Evolutionary conservation across 2,329 filamentous ascomycete species (phyloP).

Genomic region (Cladosporium halotolerans): DNA sequence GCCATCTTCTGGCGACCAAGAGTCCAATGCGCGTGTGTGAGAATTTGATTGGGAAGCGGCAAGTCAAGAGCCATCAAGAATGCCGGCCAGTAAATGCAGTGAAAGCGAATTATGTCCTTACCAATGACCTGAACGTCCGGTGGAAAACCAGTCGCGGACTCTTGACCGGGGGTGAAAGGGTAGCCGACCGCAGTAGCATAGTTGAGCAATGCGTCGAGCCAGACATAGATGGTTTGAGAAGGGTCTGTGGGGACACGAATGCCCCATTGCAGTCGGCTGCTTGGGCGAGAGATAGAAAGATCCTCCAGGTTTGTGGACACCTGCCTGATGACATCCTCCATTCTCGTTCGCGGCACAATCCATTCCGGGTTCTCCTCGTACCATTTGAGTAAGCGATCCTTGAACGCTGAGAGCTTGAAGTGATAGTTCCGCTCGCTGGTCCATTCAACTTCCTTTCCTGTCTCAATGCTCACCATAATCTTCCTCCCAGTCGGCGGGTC

Average conservation of each 20-base stretch:
- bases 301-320: conserved; percentile 76
- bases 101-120: conserved; percentile 94
- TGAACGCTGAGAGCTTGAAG: conserved; percentile 80
- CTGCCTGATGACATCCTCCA: conserved; percentile 71
- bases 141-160: conserved; percentile 68
- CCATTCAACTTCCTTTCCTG: conserved; percentile 91
- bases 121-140: conserved; percentile 88
- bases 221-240: conserved; percentile 91
- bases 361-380: conserved; percentile 73
- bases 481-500: conserved; percentile 77
- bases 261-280: conserved; percentile 75
- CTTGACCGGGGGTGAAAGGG: conserved; percentile 64
- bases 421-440: conserved; percentile 90
- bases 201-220: conserved; percentile 93
- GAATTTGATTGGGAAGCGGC: conserved; percentile 68
- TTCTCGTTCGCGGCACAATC: conserved; percentile 65
- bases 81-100: conserved; percentile 97
- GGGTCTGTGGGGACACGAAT: conserved; percentile 79
- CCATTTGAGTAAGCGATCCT: conserved; percentile 69
- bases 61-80: conserved; percentile 84
- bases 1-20: conserved; percentile 91
- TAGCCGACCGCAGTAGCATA: conserved; percentile 87
- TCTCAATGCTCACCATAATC: conserved; percentile 70
- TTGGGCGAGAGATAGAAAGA: conserved; percentile 80
- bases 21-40: conserved; percentile 94